Percentiles rank a stretch among this genome's conserved stretches.
These are phyloP conservation scores for Trametes cubensis DNA, from an alignment of 768 basidiomycete species.

Conservation along the genomic window DNA sequence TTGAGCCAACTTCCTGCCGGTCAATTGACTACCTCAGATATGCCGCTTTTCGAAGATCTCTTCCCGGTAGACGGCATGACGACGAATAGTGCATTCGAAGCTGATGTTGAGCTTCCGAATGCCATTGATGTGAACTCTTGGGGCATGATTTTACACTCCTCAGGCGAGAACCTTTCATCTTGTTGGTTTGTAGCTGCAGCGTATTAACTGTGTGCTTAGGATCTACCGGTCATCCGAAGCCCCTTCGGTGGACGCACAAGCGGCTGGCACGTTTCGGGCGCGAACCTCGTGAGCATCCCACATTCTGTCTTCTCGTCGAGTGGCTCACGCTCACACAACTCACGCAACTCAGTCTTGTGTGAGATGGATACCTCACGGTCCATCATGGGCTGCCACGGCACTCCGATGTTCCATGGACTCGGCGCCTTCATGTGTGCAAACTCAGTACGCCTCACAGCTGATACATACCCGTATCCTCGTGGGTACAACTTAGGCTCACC, in stretches of 20 bases:
- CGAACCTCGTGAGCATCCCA: neutral
- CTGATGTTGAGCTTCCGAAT: neutral
- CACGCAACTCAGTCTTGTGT: neutral
- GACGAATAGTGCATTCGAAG: neutral
- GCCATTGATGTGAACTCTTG: neutral
- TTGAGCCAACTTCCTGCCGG: neutral
- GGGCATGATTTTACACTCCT: constrained; percentile 19
- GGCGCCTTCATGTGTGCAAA: constrained; percentile 13
- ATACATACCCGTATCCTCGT: no score
- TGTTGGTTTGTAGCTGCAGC: neutral
- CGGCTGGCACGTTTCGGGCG: neutral
- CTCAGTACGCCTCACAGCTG: neutral
- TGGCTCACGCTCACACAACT: neutral
- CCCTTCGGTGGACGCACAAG: constrained; percentile 16
- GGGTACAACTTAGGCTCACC: neutral
- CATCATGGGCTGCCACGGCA: constrained; percentile 20
- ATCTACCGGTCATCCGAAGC: constrained; percentile 27
- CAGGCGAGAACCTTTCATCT: constrained; percentile 2
- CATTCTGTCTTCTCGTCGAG: neutral
- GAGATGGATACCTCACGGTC: constrained; percentile 9
- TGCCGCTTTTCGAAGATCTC: constrained; percentile 16
- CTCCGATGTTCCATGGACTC: constrained; percentile 23
- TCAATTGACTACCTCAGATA: constrained; percentile 2
- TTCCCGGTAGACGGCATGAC: neutral
- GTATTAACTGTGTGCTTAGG: constrained; percentile 5